Base-by-base conservation (phyloP, 2,329 filamentous ascomycete genomes). In the Colletotrichum navitas region DNA sequence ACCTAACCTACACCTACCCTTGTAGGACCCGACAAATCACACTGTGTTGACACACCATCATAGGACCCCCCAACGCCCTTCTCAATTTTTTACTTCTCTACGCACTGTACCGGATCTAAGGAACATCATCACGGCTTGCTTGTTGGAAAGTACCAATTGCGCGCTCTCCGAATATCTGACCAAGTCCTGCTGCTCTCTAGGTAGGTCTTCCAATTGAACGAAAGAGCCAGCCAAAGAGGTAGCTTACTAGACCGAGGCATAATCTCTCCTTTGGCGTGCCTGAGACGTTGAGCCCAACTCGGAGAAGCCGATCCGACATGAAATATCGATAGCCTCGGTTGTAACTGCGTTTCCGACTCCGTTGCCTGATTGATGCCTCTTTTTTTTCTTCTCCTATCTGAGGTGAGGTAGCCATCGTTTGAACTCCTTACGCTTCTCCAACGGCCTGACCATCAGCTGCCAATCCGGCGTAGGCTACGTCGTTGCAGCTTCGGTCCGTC, bases 401-500 rank as follows among this genome's bases (percentile, higher is more conserved):
- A 58, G 51, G n/a, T 47, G 36, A 62, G 32, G 21, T 14, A 10
- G 18, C 59, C 18, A 39, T 36, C 51, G 18, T 34, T 32, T 10
- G 29, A 34, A 26, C 51, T 29, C 52, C n/a, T 12, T 24, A 55
- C 39, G 34, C 39, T 39, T 26, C 24, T 32, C 58, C 21, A 62
- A 66, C 62, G 54, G 62, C 54, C 66, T 29, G 47, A 59, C 47
- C 45, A 54, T 29, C 47, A 69, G 39, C 45, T 45, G 54, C 39
- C 43, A 29, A 47, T 11, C 43, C 7, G 54, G 54, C 39, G 52
- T 52, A 68, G 41, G 32, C 24, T 10, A 34, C 24, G 43, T 26
- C 26, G 34, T 51, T 64, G 60, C 41, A 51, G 45, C 39, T 56
- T 32, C 41, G 49, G 36, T 39, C 11, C 36, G 36, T 39, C 36